Evolutionary conservation across 495 filamentous ascomycete genomes (phyloP).

Genomic region (Bacidia gigantensis): DNA sequence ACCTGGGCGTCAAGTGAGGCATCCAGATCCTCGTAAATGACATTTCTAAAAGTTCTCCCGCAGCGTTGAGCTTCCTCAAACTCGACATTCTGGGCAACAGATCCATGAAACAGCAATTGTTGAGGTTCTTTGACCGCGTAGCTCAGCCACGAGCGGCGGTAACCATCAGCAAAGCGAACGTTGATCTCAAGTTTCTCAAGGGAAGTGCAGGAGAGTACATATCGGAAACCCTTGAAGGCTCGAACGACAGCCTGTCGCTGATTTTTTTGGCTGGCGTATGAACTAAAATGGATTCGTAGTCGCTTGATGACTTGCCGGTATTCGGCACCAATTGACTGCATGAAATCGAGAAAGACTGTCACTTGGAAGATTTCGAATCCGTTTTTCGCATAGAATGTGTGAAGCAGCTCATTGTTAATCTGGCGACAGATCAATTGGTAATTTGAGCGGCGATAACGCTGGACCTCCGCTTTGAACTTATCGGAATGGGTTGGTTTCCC

Average conservation of each 20-base stretch:
- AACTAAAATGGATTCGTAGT: neutral
- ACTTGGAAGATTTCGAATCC: slow-evolving; percentile 4
- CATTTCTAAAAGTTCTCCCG: neutral
- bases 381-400: slow-evolving; percentile 2
- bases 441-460: neutral
- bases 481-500: neutral
- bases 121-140: neutral
- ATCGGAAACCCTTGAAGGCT: neutral
- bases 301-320: neutral
- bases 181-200: neutral
- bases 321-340: neutral
- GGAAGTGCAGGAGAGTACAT: neutral
- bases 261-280: neutral
- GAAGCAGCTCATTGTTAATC: neutral
- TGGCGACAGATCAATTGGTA: neutral
- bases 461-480: neutral
- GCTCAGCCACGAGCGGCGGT: neutral
- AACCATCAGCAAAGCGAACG: neutral
- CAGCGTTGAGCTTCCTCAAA: neutral
- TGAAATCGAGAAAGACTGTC: neutral
- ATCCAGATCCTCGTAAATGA: neutral
- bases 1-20: neutral
- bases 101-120: neutral
- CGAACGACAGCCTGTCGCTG: neutral
- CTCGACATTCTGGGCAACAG: neutral